These are phyloP conservation scores for Sclerospora graminicola DNA, from an alignment of 352 stramenopile species.

Conservation along the genomic window DNA sequence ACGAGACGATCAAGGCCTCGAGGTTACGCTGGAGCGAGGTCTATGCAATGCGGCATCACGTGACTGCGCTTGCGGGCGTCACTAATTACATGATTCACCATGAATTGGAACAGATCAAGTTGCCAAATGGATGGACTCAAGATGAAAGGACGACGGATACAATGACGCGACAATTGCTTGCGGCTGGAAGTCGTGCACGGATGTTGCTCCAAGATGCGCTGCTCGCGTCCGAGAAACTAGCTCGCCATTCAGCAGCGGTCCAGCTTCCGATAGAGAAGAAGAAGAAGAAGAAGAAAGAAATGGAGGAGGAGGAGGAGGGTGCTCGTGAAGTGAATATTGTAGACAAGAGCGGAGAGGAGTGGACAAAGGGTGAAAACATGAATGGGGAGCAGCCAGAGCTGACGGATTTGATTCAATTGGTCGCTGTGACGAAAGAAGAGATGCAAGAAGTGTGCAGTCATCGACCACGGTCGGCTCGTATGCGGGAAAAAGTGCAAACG, in stretches of 20 bases:
- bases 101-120: slow-evolving; percentile 14
- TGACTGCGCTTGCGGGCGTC: slow-evolving; percentile 25
- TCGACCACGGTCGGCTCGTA: slow-evolving; percentile 44
- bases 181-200: slow-evolving; percentile 14
- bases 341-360: not conserved
- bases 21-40: slow-evolving; percentile 40
- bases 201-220: slow-evolving; percentile 27
- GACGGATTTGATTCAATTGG: slow-evolving; percentile 50
- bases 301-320: not conserved
- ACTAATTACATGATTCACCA: slow-evolving; percentile 27
- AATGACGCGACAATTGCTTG: slow-evolving; percentile 16
- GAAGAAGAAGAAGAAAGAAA: slow-evolving; percentile 12
- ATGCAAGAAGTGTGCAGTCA: slow-evolving; percentile 40
- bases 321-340: not conserved
- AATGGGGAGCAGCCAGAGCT: slow-evolving; percentile 27
- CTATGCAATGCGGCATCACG: slow-evolving; percentile 24
- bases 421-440: slow-evolving; percentile 37
- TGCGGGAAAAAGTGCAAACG: slow-evolving; percentile 56
- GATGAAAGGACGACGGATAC: slow-evolving; percentile 3
- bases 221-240: slow-evolving; percentile 24
- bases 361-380: slow-evolving; percentile 3
- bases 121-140: not conserved
- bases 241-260: slow-evolving; percentile 29
- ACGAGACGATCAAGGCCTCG: slow-evolving; percentile 15
- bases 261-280: slow-evolving; percentile 20